These are phyloP conservation scores for Dentipellis sp. DNA, from an alignment of 768 basidiomycete genomes.

Conservation along the genomic window DNA sequence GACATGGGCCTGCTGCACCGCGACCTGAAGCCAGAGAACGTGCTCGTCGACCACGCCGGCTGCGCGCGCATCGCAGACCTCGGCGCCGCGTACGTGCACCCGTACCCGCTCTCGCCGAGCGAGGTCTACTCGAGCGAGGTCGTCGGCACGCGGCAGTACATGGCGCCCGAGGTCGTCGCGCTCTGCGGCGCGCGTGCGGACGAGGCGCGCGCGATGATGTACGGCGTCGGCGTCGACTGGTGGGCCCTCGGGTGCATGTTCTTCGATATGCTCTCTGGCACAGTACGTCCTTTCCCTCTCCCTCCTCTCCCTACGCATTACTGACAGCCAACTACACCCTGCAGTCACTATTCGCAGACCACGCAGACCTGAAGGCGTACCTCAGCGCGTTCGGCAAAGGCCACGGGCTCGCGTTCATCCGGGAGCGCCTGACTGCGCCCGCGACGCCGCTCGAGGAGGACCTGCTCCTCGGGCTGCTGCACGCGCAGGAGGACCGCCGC, in stretches of 20 bases:
- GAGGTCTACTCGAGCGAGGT: slow-evolving; percentile 10
- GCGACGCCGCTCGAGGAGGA: slow-evolving; percentile 7
- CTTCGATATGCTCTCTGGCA: slow-evolving; percentile 10
- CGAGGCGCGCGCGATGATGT: slow-evolving; percentile 4
- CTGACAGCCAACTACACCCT: background rate
- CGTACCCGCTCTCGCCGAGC: slow-evolving; percentile 7
- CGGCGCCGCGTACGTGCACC: slow-evolving; percentile 11
- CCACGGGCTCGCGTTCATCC: slow-evolving; percentile 9
- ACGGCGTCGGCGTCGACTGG: slow-evolving; percentile 15
- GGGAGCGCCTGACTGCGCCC: background rate
- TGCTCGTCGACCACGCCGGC: slow-evolving; percentile 11
- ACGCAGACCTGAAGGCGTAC: slow-evolving; percentile 10
- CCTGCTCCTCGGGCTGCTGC: slow-evolving; percentile 10
- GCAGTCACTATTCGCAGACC: slow-evolving; percentile 8
- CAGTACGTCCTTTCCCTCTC: background rate
- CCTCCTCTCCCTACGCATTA: background rate
- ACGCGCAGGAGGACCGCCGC: slow-evolving; percentile 9
- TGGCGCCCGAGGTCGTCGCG: slow-evolving; percentile 11
- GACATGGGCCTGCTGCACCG: slow-evolving; percentile 15
- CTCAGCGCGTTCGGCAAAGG: slow-evolving; percentile 5
- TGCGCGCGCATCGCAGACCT: slow-evolving; percentile 14
- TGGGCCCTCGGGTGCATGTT: slow-evolving; percentile 16
- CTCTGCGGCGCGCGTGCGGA: slow-evolving; percentile 5
- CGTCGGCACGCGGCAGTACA: slow-evolving; percentile 12
- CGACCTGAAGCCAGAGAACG: slow-evolving; percentile 16